These are phyloP conservation scores for Zoysia matrella DNA, from an alignment of 202 grass and related monocot genomes.

Conservation along the genomic window DNA sequence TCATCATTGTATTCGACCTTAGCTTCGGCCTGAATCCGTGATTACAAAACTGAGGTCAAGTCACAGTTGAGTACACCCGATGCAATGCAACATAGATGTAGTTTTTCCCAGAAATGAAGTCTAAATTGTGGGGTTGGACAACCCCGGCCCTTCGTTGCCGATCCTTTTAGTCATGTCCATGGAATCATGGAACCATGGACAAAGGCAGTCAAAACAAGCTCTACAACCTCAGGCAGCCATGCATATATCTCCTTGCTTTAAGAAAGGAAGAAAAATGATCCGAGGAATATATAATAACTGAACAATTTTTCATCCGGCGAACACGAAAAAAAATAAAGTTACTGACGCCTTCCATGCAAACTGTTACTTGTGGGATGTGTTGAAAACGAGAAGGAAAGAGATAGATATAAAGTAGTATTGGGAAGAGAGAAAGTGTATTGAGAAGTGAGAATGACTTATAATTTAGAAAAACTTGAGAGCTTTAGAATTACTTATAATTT, in stretches of 20 bases:
- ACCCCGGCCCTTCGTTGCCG: conserved; percentile 34
- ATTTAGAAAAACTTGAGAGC: too few species aligned
- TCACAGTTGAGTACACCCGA: conserved; percentile 8
- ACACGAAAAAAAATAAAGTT: background rate
- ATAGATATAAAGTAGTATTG: too few species aligned
- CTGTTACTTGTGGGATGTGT: too few species aligned
- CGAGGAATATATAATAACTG: background rate
- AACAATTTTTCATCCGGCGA: background rate
- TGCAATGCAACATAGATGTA: background rate
- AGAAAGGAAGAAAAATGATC: background rate
- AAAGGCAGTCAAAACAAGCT: conserved; percentile 3
- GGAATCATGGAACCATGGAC: background rate
- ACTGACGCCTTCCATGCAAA: background rate
- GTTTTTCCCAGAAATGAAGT: background rate
- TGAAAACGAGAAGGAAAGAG: too few species aligned
- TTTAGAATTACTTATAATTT: too few species aligned
- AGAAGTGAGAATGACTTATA: too few species aligned
- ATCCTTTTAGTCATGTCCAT: background rate
- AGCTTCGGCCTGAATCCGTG: too few species aligned
- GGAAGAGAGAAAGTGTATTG: too few species aligned
- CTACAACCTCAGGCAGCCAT: background rate
- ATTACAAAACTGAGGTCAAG: conserved; percentile 9
- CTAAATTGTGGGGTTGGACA: too few species aligned
- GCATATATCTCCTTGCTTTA: background rate
- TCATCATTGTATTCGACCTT: too few species aligned